These are phyloP conservation scores for Eimeria sp. DNA, from an alignment of 169 alveolate species.

Conservation along the genomic window DNA sequence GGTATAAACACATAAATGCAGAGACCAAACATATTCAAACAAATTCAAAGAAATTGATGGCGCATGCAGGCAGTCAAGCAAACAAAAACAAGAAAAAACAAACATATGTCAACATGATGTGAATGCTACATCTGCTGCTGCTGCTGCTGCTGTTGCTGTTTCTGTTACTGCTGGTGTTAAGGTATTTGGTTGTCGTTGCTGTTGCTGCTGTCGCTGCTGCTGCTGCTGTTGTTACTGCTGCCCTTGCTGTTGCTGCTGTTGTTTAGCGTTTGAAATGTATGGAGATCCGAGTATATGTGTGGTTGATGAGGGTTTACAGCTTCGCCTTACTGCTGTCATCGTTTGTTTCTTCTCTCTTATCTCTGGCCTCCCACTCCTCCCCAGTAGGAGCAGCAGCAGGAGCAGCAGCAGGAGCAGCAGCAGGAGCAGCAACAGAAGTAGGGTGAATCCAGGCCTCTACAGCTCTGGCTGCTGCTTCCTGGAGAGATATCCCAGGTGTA, in stretches of 20 bases:
- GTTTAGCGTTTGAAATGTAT: not conserved
- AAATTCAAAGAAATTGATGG: no score
- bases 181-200: not conserved
- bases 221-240: constrained; percentile 7
- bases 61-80: not conserved
- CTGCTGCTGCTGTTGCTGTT: not conserved
- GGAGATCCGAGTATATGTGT: not conserved
- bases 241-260: not conserved
- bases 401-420: constrained; percentile 45
- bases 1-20: no score
- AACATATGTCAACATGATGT: not conserved
- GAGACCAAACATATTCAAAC: no score
- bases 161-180: not conserved
- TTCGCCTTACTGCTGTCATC: not conserved
- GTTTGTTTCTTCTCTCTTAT: not conserved
- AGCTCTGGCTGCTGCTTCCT: constrained; percentile 25
- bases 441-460: constrained; percentile 26
- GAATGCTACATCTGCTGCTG: not conserved
- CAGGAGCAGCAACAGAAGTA: not conserved
- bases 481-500: not conserved
- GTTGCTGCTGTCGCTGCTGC: not conserved
- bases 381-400: constrained; percentile 7
- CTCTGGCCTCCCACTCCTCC: not conserved
- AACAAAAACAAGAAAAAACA: not conserved
- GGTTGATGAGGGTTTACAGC: not conserved